phyloP scores from a whole-genome alignment of 2,329 filamentous ascomycete genomes.

The Fusarium sororula region DNA sequence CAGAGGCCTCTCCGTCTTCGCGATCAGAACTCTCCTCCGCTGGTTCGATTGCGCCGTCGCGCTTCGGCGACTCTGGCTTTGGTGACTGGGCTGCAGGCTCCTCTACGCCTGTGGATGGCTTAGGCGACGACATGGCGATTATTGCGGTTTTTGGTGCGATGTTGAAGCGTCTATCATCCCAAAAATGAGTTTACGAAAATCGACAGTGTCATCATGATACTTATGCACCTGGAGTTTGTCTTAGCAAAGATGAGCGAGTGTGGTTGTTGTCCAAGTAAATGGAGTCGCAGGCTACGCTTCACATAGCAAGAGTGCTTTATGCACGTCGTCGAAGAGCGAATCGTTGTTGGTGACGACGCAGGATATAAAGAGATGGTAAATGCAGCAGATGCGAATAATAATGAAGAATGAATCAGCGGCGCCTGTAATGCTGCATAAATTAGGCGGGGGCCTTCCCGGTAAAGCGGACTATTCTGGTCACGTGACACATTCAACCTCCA shows the following conservation, averaged over 20 bases:
- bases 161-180: conserved; percentile 46
- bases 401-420: conserved; percentile 24
- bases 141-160: conserved; percentile 22
- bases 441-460: neutral
- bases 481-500: neutral
- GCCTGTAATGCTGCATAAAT: conserved; percentile 29
- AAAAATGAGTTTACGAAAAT: conserved; percentile 51
- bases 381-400: neutral
- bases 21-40: conserved; percentile 19
- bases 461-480: neutral
- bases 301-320: conserved; percentile 34
- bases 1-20: conserved; percentile 40
- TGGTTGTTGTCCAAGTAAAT: conserved; percentile 7
- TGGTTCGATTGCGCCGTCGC: conserved; percentile 24
- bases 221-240: conserved; percentile 51
- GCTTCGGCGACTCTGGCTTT: conserved; percentile 5
- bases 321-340: conserved; percentile 11
- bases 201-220: conserved; percentile 48
- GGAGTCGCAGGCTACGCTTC: conserved; percentile 23
- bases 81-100: conserved; percentile 27
- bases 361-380: neutral
- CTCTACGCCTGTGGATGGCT: conserved; percentile 17
- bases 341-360: conserved; percentile 1
- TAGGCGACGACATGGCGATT: conserved; percentile 37
- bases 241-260: conserved; percentile 37